Conservation (phyloP, 192 early-diverging fungal species). For the Geosiphon pyriformis region DNA sequence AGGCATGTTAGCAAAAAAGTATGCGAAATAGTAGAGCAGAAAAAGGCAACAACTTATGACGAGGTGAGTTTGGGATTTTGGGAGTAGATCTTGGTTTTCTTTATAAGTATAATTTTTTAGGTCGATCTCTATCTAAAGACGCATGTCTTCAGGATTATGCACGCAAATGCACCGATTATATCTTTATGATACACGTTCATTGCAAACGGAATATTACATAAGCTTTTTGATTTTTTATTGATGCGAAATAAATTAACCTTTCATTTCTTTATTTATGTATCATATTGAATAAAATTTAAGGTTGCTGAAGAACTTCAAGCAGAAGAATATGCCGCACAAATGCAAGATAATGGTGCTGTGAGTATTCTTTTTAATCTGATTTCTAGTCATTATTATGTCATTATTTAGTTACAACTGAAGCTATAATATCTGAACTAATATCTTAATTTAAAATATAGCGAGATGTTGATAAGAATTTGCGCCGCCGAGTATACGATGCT, state of each 20-base stretch:
- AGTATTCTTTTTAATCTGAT: not conserved
- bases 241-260: conserved; percentile 21
- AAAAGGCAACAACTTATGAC: conserved; percentile 58
- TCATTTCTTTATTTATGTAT: conserved; percentile 1
- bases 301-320: conserved; percentile 56
- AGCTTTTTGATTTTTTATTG: conserved; percentile 2
- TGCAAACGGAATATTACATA: not conserved
- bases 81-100: not conserved
- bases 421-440: too few species aligned
- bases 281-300: conserved; percentile 25
- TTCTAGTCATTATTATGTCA: not conserved
- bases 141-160: too few species aligned
- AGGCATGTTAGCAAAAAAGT: conserved; percentile 57
- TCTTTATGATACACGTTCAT: not conserved
- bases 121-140: too few species aligned
- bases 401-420: too few species aligned
- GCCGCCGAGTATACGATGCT: conserved; percentile 68
- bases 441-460: too few species aligned
- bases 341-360: conserved; percentile 1
- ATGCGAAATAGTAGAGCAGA: conserved; percentile 54
- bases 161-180: not conserved
- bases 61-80: conserved; percentile 31
- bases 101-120: not conserved
- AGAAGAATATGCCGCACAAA: conserved; percentile 30
- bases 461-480: conserved; percentile 57